These are phyloP conservation scores for Metarhizium brunneum DNA, from an alignment of 2,329 filamentous ascomycete genomes.

Conservation along the genomic window DNA sequence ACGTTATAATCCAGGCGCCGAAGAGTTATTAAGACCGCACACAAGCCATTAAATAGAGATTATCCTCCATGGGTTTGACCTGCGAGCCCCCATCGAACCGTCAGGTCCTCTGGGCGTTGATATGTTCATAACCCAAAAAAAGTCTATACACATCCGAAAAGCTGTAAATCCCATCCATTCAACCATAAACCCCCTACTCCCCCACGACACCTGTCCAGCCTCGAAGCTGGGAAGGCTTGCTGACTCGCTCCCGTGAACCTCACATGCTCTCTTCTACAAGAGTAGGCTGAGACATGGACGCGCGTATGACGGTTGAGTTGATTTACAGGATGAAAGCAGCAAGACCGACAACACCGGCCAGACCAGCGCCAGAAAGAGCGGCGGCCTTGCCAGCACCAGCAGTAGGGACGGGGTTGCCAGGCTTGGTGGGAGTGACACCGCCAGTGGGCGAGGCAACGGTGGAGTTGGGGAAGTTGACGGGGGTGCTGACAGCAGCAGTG, in stretches of 20 bases:
- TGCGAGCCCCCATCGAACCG: slow-evolving; percentile 1
- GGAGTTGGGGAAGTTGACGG: slow-evolving; percentile 10
- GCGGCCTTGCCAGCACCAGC: slow-evolving; percentile 48
- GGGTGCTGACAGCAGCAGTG: slow-evolving; percentile 3
- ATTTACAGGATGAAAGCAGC: slow-evolving; percentile 52
- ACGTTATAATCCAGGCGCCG: slow-evolving; percentile 20
- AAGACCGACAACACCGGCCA: slow-evolving; percentile 51
- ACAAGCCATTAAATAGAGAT: slow-evolving; percentile 3
- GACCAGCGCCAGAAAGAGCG: slow-evolving; percentile 47
- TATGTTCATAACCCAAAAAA: slow-evolving; percentile 26
- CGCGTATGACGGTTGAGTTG: slow-evolving; percentile 20
- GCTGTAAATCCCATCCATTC: slow-evolving; percentile 12
- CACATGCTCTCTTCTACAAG: slow-evolving; percentile 26
- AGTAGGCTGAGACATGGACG: slow-evolving; percentile 28
- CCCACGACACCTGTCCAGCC: slow-evolving; percentile 21
- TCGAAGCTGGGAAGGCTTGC: slow-evolving; percentile 25
- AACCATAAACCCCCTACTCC: slow-evolving; percentile 16
- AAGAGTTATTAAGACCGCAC: slow-evolving; percentile 4
- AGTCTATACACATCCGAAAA: slow-evolving; percentile 25
- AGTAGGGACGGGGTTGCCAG: slow-evolving; percentile 32
- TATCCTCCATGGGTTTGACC: slow-evolving; percentile 2
- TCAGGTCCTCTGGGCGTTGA: slow-evolving; percentile 10
- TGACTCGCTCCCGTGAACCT: slow-evolving; percentile 24
- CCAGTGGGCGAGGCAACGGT: slow-evolving; percentile 6
- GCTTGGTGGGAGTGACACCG: slow-evolving; percentile 16